Evolutionary conservation across 192 early-diverging fungal genomes (phyloP).

Genomic region (Coemansia sp.): DNA sequence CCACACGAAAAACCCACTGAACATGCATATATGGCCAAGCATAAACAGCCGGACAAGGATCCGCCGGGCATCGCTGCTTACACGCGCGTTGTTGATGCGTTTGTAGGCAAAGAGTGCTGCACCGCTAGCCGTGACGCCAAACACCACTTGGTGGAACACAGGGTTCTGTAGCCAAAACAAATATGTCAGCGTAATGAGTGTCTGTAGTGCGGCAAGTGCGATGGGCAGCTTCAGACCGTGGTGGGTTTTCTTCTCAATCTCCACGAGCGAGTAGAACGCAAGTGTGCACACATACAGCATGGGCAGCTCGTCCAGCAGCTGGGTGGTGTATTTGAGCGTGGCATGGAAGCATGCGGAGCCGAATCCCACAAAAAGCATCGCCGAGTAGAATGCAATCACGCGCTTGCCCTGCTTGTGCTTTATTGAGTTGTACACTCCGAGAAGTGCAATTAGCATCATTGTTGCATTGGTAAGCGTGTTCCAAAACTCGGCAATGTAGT

Average conservation of each 20-base stretch:
- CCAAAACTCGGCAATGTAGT: constrained; percentile 77
- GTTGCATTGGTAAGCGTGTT: constrained; percentile 73
- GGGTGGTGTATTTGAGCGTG: constrained; percentile 69
- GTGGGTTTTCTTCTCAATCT: constrained; percentile 39
- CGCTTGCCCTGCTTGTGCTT: constrained; percentile 55
- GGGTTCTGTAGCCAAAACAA: constrained; percentile 62
- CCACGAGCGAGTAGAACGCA: constrained; percentile 54
- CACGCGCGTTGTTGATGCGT: constrained; percentile 36
- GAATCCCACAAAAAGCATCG: constrained; percentile 66
- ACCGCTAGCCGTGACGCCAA: constrained; percentile 55
- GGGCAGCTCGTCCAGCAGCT: constrained; percentile 79
- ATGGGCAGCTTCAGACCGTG: constrained; percentile 40
- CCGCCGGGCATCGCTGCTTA: constrained; percentile 35
- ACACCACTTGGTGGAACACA: constrained; percentile 69
- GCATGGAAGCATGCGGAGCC: constrained; percentile 75
- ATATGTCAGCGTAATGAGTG: constrained; percentile 59
- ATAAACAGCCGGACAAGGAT: constrained; percentile 31
- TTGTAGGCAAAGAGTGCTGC: constrained; percentile 53
- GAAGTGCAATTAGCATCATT: constrained; percentile 60
- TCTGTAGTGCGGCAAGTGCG: constrained; percentile 54
- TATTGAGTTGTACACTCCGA: constrained; percentile 60
- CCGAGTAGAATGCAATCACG: constrained; percentile 59
- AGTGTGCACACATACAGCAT: constrained; percentile 66
- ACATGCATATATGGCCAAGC: constrained; percentile 58
- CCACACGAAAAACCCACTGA: constrained; percentile 68